phyloP scores from a whole-genome alignment of 768 basidiomycete species.

The Boletus sensibilis region DNA sequence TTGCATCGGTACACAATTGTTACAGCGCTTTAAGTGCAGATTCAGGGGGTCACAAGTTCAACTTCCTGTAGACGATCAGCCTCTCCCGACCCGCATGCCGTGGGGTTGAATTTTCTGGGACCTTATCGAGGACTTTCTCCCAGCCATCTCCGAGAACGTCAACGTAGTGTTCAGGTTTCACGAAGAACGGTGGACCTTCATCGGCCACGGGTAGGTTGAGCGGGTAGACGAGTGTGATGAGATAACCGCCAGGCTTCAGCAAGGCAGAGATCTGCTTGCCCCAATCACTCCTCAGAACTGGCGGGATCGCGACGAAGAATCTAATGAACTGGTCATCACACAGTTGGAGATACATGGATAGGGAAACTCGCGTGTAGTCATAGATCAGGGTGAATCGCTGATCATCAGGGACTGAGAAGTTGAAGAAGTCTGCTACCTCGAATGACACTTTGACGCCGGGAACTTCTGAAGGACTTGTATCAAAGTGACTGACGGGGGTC shows the following conservation, averaged over 20 bases:
- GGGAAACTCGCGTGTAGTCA: constrained; percentile 12
- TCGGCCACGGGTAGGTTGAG: constrained; percentile 42
- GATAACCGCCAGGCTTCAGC: constrained; percentile 59
- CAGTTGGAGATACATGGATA: not conserved
- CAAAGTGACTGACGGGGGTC: constrained; percentile 1
- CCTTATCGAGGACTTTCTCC: constrained; percentile 52
- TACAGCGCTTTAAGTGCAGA: not conserved
- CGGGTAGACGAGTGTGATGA: constrained; percentile 62
- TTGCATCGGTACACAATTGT: too few species aligned
- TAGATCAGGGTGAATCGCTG: constrained; percentile 20
- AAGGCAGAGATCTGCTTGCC: constrained; percentile 54
- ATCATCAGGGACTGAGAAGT: constrained; percentile 12
- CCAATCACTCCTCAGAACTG: constrained; percentile 52
- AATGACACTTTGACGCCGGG: constrained; percentile 13
- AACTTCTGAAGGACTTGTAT: not conserved
- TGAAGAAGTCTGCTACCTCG: constrained; percentile 21
- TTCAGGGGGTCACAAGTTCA: not conserved
- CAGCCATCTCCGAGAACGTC: constrained; percentile 50
- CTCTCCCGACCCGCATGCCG: constrained; percentile 49
- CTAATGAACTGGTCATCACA: constrained; percentile 1
- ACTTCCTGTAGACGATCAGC: constrained; percentile 40
- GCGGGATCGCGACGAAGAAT: constrained; percentile 70
- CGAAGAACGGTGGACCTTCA: constrained; percentile 65
- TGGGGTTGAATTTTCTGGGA: constrained; percentile 44
- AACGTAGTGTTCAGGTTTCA: constrained; percentile 55